A percentile compares a stretch with the other conserved stretches of the same genome.
Evolutionary conservation across 345 rosid genomes (phyloP).

Genomic region (Populus nigra): DNA sequence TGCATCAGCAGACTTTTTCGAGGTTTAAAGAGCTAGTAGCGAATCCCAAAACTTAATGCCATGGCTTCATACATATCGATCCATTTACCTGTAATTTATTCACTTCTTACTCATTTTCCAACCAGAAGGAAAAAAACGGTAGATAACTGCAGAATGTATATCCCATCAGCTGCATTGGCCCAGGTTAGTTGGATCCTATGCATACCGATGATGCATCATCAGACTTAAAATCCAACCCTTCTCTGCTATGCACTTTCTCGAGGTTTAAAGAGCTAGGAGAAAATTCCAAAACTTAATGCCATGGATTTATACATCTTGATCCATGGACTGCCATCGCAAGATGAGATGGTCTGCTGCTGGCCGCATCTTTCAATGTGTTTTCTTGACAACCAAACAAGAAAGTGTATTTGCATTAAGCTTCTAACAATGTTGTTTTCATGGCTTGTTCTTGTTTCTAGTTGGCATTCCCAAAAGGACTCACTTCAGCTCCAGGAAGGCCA

Average conservation of each 20-base stretch:
- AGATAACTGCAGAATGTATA: neutral
- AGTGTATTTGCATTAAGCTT: neutral
- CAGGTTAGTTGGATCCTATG: neutral
- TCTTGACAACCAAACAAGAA: neutral
- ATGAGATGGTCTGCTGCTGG: neutral
- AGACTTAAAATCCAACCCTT: neutral
- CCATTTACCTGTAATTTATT: neutral
- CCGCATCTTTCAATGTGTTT: neutral
- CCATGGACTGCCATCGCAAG: neutral
- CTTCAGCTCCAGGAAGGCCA: slow-evolving; percentile 94
- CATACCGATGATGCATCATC: neutral
- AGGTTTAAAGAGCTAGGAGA: neutral
- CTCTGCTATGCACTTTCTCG: neutral
- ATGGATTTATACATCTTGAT: neutral
- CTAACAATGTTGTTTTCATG: neutral
- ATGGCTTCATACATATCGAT: neutral
- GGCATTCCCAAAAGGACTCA: slow-evolving; percentile 90
- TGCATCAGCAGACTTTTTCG: neutral
- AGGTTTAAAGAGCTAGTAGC: neutral
- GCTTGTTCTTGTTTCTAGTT: slow-evolving; percentile 36
- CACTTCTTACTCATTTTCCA: no score
- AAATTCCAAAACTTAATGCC: neutral
- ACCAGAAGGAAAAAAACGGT: neutral
- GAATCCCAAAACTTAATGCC: neutral
- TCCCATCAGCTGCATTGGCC: neutral